These are phyloP conservation scores for Ceratocystis papillata DNA, from an alignment of 2,329 filamentous ascomycete genomes.

Conservation along the genomic window DNA sequence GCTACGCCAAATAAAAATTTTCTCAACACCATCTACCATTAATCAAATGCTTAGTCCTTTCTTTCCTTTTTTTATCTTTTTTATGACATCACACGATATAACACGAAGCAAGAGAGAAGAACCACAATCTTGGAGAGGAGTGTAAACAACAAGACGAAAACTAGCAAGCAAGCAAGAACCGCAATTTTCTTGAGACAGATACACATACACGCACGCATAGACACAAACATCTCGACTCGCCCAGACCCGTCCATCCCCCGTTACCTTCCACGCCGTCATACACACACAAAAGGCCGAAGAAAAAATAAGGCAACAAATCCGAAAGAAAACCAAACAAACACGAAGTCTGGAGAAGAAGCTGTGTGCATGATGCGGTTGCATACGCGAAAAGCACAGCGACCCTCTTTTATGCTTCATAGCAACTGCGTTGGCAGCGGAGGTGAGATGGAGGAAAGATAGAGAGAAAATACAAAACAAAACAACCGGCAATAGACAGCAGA, in stretches of 20 bases:
- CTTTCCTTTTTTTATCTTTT: no score
- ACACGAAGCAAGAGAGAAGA: neutral
- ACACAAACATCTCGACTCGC: neutral
- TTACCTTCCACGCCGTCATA: neutral
- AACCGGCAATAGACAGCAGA: neutral
- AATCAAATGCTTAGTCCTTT: no score
- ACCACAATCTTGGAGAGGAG: neutral
- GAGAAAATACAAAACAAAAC: neutral
- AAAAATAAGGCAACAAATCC: neutral
- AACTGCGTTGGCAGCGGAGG: neutral
- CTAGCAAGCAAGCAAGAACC: neutral
- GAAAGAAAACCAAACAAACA: neutral
- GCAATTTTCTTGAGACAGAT: neutral
- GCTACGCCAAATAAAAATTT: neutral
- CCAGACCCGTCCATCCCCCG: neutral
- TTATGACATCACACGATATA: neutral
- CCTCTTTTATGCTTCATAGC: slow-evolving; percentile 5
- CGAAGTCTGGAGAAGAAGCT: neutral
- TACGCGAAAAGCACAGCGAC: slow-evolving; percentile 8
- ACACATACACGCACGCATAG: neutral
- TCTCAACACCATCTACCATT: neutral
- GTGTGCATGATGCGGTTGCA: slow-evolving; percentile 1
- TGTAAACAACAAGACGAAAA: neutral
- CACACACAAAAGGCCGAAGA: neutral
- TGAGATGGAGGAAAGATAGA: no score